phyloP scores from a whole-genome alignment of 176 grass and related monocot species.

The Zoysia pacifica region DNA sequence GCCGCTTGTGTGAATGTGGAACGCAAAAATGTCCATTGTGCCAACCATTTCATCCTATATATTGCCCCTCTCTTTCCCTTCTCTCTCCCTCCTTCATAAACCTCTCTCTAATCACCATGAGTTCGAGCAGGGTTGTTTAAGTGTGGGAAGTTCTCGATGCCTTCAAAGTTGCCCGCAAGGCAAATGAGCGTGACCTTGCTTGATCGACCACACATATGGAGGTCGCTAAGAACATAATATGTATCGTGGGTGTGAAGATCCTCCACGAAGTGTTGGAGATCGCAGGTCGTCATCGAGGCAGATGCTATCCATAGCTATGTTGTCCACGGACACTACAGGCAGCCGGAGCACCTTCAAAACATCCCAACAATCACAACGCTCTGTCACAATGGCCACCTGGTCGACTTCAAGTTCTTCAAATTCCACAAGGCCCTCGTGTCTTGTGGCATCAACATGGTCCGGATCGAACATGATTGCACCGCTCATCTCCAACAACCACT shows the following conservation, averaged over 20 bases:
- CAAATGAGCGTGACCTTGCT: background rate
- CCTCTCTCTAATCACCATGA: too few relatives aligned
- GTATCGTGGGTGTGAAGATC: background rate
- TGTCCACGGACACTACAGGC: background rate
- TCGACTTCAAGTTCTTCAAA: slow-evolving; percentile 31
- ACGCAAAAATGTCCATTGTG: too few relatives aligned
- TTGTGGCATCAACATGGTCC: background rate
- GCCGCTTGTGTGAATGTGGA: too few relatives aligned
- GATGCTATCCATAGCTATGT: background rate
- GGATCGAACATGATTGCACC: background rate
- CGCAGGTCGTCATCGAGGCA: background rate
- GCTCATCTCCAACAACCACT: slow-evolving; percentile 1
- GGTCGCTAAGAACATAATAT: background rate
- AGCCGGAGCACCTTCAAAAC: background rate
- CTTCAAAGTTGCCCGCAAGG: background rate
- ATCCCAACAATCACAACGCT: background rate
- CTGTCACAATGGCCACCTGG: background rate
- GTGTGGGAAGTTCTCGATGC: background rate
- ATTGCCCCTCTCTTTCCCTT: too few relatives aligned
- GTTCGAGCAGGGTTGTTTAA: background rate
- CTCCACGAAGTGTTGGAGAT: background rate
- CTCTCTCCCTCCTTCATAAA: too few relatives aligned
- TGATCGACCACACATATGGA: background rate
- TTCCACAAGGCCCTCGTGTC: slow-evolving; percentile 21
- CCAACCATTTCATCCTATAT: too few relatives aligned